Base-by-base conservation (phyloP, 805 yeast species). In the Hanseniaspora valbyensis region DNA sequence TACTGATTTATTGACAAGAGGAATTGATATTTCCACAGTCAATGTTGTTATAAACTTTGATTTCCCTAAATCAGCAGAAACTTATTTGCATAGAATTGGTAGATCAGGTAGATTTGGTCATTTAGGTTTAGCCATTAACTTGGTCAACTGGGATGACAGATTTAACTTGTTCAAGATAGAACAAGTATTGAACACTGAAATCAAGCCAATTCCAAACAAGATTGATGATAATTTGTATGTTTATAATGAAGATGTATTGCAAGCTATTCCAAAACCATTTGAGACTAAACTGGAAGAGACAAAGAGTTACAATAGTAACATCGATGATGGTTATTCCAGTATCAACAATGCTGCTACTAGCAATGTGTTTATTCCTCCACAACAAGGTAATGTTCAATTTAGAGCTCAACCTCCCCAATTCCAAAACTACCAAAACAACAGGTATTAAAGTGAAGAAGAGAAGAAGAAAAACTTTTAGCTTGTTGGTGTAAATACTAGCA, bases 41-140 rank as follows among this genome's bases (percentile, higher is more conserved):
- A 92, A 92, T 64, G 97, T 92, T 42, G 98, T 92, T 44, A 85
- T 92, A 61, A 92, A 92, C 71, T 92, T 92, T 66, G 98, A 92
- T 67, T 92, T 92, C 82, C 98, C 98, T 54, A 90, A 90, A 67
- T 87, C 83, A 49, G 96, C 97, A 7, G 98, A 92, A 68, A 92
- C 97, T 37, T 92, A 92, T 66, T 76, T 92, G 59, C 98, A 92
- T 71, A 84, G 97, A 76, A 92, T 90, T 59, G 97, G 97, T 75
- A 87, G 98, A 74, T 88, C 96, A 7, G 97, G 98, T 58, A 85
- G 98, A 74, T 92, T 86, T 62, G 98, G 98, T 57, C 98, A 92
- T 66, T 78, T 89, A 63, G 98, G 98, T 74, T 76, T 92, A 64
- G 98, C 98, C 29, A 88, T 92, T 63, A 92, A 92, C 70, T 77